These are phyloP conservation scores for Pelargonium fulgidum DNA, from an alignment of 441 rosid genomes.

Conservation along the genomic window DNA sequence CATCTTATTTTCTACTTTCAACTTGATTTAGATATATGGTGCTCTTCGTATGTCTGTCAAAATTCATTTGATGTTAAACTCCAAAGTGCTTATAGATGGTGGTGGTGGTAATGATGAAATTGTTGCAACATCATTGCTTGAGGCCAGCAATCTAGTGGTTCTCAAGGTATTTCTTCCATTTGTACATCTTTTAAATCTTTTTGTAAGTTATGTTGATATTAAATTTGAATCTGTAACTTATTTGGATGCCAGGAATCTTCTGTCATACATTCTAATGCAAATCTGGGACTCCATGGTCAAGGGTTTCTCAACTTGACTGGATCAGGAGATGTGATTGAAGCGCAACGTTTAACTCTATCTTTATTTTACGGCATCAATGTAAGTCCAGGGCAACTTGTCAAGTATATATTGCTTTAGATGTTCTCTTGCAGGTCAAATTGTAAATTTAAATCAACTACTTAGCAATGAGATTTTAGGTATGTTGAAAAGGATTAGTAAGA, in stretches of 20 bases:
- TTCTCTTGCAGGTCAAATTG: not conserved
- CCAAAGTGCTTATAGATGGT: conserved; percentile 73
- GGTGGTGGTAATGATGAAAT: conserved; percentile 69
- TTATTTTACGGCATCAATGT: conserved; percentile 69
- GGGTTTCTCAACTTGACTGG: conserved; percentile 77
- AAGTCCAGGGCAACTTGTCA: conserved; percentile 28
- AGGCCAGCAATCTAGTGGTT: conserved; percentile 80
- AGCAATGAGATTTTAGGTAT: not conserved
- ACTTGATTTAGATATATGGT: conserved; percentile 58
- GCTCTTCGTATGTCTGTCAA: conserved; percentile 88
- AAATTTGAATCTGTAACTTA: conserved; percentile 11
- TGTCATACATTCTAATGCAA: conserved; percentile 80
- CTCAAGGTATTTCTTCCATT: conserved; percentile 52
- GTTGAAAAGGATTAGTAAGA: not conserved
- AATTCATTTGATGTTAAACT: conserved; percentile 86
- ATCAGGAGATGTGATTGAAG: conserved; percentile 70
- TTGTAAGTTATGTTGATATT: conserved; percentile 14
- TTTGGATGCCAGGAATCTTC: conserved; percentile 59
- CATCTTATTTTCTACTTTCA: conserved; percentile 15
- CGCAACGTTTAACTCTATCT: conserved; percentile 73
- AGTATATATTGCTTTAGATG: not conserved
- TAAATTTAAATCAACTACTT: not conserved
- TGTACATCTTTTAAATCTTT: not conserved
- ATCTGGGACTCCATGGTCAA: conserved; percentile 90
- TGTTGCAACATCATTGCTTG: conserved; percentile 68